phyloP scores from a whole-genome alignment of 441 rosid genomes.

The Lepidium campestre region DNA sequence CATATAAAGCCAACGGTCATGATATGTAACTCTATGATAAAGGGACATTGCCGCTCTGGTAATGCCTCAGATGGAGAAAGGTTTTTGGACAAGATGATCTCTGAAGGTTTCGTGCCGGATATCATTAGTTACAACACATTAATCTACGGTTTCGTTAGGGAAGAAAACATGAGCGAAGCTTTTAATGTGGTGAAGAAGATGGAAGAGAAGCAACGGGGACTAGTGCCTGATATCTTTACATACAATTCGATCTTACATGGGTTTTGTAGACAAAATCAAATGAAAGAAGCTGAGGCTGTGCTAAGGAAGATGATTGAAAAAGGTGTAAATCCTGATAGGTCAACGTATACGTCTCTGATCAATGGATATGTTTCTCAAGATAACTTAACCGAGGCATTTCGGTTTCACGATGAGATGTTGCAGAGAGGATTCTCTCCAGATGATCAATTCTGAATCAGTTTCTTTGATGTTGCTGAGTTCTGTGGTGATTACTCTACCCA shows the following conservation, averaged over 20 bases:
- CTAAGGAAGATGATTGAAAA: slow-evolving; percentile 61
- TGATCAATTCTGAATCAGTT: slow-evolving; percentile 44
- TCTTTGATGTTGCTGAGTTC: neutral
- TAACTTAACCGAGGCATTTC: slow-evolving; percentile 76
- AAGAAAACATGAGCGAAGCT: slow-evolving; percentile 65
- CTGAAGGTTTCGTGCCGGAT: slow-evolving; percentile 59
- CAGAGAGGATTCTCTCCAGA: slow-evolving; percentile 81
- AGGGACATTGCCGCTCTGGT: slow-evolving; percentile 73
- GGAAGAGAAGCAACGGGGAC: slow-evolving; percentile 46
- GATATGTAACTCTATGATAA: slow-evolving; percentile 61
- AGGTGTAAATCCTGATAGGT: slow-evolving; percentile 61
- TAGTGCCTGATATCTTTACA: slow-evolving; percentile 53
- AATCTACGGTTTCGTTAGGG: slow-evolving; percentile 60
- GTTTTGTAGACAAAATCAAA: slow-evolving; percentile 68
- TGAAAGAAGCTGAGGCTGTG: slow-evolving; percentile 65
- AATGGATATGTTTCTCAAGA: slow-evolving; percentile 73
- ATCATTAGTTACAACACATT: slow-evolving; percentile 69
- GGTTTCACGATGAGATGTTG: slow-evolving; percentile 82
- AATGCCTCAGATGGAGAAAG: slow-evolving; percentile 48
- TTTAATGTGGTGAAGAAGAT: slow-evolving; percentile 49
- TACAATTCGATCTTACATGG: slow-evolving; percentile 64
- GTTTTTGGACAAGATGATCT: slow-evolving; percentile 55
- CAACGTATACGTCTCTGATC: slow-evolving; percentile 63
- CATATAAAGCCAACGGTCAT: slow-evolving; percentile 55
- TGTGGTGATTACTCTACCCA: neutral